phyloP scores from a whole-genome alignment of 2,329 filamentous ascomycete species.

The Kalmusia sp. region DNA sequence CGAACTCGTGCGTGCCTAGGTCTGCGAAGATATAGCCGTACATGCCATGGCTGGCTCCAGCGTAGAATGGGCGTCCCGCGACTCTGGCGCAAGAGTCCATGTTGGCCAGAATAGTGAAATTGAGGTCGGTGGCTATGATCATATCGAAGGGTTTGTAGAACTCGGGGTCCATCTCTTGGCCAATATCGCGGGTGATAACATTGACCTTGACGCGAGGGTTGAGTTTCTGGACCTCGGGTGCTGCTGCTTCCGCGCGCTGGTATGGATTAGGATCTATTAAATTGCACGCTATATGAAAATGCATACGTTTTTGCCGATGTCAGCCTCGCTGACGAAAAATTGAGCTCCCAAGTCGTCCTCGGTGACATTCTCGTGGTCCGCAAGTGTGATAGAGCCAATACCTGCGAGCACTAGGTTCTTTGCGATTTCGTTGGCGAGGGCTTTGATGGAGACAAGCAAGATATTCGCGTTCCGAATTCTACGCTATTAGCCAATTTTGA shows the following conservation, averaged over 20 bases:
- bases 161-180: constrained; percentile 65
- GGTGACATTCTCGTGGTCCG: constrained; percentile 78
- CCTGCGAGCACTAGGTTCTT: constrained; percentile 97
- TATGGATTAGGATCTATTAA: not conserved
- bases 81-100: constrained; percentile 89
- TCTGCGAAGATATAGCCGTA: constrained; percentile 97
- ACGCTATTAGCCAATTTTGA: constrained; percentile 13
- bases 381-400: constrained; percentile 85
- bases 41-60: constrained; percentile 83
- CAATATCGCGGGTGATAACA: constrained; percentile 71
- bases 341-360: constrained; percentile 75
- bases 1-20: constrained; percentile 86
- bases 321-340: constrained; percentile 76
- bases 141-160: constrained; percentile 85
- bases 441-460: constrained; percentile 85
- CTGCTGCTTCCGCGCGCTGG: constrained; percentile 81
- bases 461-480: constrained; percentile 90
- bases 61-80: constrained; percentile 83
- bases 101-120: constrained; percentile 73
- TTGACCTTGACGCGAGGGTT: constrained; percentile 86
- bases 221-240: constrained; percentile 78
- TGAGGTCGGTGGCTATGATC: constrained; percentile 87
- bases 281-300: not conserved
- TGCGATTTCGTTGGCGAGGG: constrained; percentile 90
- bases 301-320: constrained; percentile 75